Evolutionary conservation across 2,329 filamentous ascomycete genomes (phyloP).

Genomic region (Hypoxylon sp.): DNA sequence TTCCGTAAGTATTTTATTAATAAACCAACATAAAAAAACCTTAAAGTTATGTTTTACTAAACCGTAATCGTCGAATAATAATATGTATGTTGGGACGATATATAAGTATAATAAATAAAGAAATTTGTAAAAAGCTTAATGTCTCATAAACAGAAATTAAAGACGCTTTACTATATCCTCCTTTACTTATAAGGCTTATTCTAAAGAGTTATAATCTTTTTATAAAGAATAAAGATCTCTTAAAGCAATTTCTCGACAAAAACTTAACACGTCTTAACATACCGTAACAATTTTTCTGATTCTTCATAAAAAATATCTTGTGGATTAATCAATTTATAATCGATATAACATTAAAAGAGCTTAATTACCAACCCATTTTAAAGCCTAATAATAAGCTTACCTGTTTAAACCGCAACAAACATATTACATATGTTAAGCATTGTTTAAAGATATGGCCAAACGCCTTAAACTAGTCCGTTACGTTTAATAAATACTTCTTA

Average conservation of each 20-base stretch:
- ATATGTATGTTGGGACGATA: neutral
- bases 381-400: neutral
- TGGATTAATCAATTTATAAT: neutral
- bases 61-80: neutral
- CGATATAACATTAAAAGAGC: neutral
- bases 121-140: neutral
- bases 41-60: neutral
- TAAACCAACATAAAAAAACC: neutral
- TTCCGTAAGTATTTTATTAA: neutral
- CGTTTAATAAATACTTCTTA: neutral
- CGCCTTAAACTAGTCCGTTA: neutral
- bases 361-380: neutral
- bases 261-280: neutral
- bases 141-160: conserved; percentile 2
- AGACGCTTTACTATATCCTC: neutral
- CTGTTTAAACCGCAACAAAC: neutral
- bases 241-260: neutral
- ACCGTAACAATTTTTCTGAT: neutral
- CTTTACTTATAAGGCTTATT: neutral
- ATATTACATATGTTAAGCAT: neutral
- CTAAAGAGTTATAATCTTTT: neutral
- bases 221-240: neutral
- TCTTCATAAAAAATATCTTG: neutral
- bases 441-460: neutral
- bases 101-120: neutral